These are phyloP conservation scores for Mycosphaerella sp. DNA, from an alignment of 2,329 filamentous ascomycete genomes.

Conservation along the genomic window DNA sequence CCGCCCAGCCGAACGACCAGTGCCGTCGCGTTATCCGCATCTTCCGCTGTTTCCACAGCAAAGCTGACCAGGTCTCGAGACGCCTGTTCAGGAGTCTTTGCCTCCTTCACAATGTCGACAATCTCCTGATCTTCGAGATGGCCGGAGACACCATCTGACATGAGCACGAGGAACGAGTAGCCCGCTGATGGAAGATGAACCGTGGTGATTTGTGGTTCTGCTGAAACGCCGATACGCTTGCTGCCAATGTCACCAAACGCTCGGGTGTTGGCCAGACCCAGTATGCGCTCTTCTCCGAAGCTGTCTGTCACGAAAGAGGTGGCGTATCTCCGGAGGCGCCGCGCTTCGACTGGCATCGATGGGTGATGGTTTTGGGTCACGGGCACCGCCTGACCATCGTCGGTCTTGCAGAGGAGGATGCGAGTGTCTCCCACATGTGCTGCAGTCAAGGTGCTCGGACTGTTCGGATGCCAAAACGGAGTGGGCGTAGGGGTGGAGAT, in stretches of 20 bases:
- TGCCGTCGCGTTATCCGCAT: slow-evolving; percentile 59
- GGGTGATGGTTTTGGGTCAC: slow-evolving; percentile 91
- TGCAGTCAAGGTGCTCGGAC: slow-evolving; percentile 73
- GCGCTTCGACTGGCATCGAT: slow-evolving; percentile 74
- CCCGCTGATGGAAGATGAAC: slow-evolving; percentile 75
- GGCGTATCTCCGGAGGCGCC: slow-evolving; percentile 76
- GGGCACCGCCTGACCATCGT: slow-evolving; percentile 70
- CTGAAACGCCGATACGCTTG: slow-evolving; percentile 89
- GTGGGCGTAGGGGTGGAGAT: slow-evolving; percentile 87
- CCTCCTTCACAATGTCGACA: slow-evolving; percentile 92
- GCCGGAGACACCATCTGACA: slow-evolving; percentile 83
- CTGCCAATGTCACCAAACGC: slow-evolving; percentile 87
- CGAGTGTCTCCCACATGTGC: slow-evolving; percentile 93
- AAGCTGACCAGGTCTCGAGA: slow-evolving; percentile 74
- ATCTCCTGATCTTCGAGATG: slow-evolving; percentile 88
- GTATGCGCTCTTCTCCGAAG: slow-evolving; percentile 94
- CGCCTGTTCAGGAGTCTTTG: slow-evolving; percentile 80
- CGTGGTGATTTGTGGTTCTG: slow-evolving; percentile 81
- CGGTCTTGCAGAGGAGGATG: slow-evolving; percentile 80
- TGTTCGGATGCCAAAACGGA: slow-evolving; percentile 90
- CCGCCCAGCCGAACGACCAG: slow-evolving; percentile 57
- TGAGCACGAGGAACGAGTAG: slow-evolving; percentile 81
- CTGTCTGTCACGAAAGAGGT: slow-evolving; percentile 87
- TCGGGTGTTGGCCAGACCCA: slow-evolving; percentile 85
- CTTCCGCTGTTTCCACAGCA: slow-evolving; percentile 70